Evolutionary conservation across 345 rosid genomes (phyloP).

Genomic region (Pseudoturritis turrita): DNA sequence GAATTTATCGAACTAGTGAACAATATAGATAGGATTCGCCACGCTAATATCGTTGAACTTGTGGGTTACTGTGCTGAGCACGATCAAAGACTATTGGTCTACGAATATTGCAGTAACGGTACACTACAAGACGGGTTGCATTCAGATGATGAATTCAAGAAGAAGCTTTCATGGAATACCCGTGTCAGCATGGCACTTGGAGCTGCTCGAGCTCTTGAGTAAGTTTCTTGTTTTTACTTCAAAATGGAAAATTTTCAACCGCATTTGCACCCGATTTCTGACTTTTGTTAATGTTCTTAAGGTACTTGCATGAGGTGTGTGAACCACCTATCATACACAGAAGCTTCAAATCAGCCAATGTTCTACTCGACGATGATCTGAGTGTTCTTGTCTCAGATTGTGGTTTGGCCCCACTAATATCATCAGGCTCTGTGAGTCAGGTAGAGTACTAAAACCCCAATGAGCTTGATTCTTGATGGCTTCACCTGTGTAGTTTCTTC

Average conservation of each 20-base stretch:
- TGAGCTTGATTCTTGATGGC: not conserved
- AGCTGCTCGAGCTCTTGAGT: constrained; percentile 96
- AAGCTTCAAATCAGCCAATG: constrained; percentile 78
- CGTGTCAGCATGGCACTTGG: constrained; percentile 87
- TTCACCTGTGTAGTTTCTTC: not conserved
- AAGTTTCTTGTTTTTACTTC: constrained; percentile 35
- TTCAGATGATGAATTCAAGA: constrained; percentile 72
- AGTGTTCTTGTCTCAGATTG: constrained; percentile 76
- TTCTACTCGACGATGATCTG: constrained; percentile 88
- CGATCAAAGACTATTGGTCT: constrained; percentile 82
- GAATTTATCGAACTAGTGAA: constrained; percentile 82
- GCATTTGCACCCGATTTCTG: not conserved
- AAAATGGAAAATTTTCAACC: not conserved
- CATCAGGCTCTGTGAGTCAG: constrained; percentile 91
- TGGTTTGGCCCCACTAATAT: constrained; percentile 82
- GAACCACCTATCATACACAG: constrained; percentile 86
- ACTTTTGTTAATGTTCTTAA: constrained; percentile 21
- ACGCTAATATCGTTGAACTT: constrained; percentile 80
- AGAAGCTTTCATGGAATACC: constrained; percentile 67
- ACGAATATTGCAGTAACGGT: constrained; percentile 83
- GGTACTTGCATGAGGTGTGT: constrained; percentile 95
- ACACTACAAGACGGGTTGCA: constrained; percentile 79
- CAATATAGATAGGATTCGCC: constrained; percentile 71
- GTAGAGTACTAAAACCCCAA: constrained; percentile 36
- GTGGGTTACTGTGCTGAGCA: constrained; percentile 98